These are phyloP conservation scores for Curvularia hawaiiensis DNA, from an alignment of 2,329 filamentous ascomycete genomes.

Conservation along the genomic window DNA sequence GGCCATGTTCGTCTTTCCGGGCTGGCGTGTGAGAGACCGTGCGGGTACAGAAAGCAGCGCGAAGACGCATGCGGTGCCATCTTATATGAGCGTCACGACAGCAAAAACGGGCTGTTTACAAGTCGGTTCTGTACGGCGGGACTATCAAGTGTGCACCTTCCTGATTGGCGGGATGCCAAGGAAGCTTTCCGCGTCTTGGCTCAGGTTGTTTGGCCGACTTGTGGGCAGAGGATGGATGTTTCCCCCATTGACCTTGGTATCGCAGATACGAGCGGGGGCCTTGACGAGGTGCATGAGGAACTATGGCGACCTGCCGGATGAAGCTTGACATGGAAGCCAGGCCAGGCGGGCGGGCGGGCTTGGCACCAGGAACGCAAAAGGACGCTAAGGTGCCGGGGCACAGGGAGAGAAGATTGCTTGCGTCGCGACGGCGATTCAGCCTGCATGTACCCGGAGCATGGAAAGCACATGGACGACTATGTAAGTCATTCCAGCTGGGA, in stretches of 20 bases:
- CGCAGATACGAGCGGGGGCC: constrained; percentile 25
- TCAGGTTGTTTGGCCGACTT: constrained; percentile 22
- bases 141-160: constrained; percentile 19
- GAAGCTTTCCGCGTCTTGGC: constrained; percentile 30
- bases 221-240: constrained; percentile 20
- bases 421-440: neutral
- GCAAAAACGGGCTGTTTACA: constrained; percentile 11
- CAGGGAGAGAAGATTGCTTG: neutral
- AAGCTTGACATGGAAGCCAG: constrained; percentile 15
- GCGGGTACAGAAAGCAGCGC: constrained; percentile 12
- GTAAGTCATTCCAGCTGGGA: neutral
- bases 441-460: neutral
- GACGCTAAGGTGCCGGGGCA: constrained; percentile 9
- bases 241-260: constrained; percentile 18
- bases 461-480: neutral
- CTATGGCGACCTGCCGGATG: constrained; percentile 30
- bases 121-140: constrained; percentile 24
- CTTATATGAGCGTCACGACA: constrained; percentile 23
- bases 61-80: constrained; percentile 13
- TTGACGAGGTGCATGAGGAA: constrained; percentile 15
- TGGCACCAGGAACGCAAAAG: constrained; percentile 15
- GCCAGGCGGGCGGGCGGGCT: neutral
- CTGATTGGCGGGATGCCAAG: constrained; percentile 28
- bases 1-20: constrained; percentile 31
- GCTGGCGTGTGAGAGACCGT: constrained; percentile 2